Conservation (phyloP, 805 yeast species). For the Wickerhamiella parazyma region DNA sequence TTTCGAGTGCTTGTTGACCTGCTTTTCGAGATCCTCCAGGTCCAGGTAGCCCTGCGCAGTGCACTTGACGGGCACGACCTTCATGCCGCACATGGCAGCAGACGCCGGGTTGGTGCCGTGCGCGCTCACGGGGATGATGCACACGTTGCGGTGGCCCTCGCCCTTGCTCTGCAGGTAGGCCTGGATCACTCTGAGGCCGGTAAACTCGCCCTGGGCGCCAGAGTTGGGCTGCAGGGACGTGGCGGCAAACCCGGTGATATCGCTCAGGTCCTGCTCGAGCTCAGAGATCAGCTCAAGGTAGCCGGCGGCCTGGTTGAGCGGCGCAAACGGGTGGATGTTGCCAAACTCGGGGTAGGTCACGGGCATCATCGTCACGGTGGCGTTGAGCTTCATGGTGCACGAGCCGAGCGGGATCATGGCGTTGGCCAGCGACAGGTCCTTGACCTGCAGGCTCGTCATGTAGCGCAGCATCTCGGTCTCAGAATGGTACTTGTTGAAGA, state of each 20-base stretch:
- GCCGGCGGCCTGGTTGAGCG: constrained; percentile 77
- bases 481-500: constrained; percentile 77
- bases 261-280: constrained; percentile 71
- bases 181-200: constrained; percentile 79
- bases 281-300: constrained; percentile 62
- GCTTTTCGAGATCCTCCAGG: constrained; percentile 53
- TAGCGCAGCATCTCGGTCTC: constrained; percentile 93
- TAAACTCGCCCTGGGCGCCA: constrained; percentile 97
- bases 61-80: constrained; percentile 88
- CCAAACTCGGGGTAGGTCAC: constrained; percentile 90
- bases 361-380: constrained; percentile 91
- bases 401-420: constrained; percentile 97
- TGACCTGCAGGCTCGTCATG: constrained; percentile 66
- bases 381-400: constrained; percentile 94
- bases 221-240: constrained; percentile 92
- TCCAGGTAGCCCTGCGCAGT: constrained; percentile 75
- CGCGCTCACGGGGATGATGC: constrained; percentile 92
- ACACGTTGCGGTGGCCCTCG: constrained; percentile 62
- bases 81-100: constrained; percentile 93
- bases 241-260: constrained; percentile 85
- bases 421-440: constrained; percentile 85
- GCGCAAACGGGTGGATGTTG: constrained; percentile 85
- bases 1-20: constrained; percentile 55
- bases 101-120: constrained; percentile 99
- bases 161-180: constrained; percentile 61